Conservation (phyloP, 1,284 basidiomycete species). For the Termitomyces sp. region DNA sequence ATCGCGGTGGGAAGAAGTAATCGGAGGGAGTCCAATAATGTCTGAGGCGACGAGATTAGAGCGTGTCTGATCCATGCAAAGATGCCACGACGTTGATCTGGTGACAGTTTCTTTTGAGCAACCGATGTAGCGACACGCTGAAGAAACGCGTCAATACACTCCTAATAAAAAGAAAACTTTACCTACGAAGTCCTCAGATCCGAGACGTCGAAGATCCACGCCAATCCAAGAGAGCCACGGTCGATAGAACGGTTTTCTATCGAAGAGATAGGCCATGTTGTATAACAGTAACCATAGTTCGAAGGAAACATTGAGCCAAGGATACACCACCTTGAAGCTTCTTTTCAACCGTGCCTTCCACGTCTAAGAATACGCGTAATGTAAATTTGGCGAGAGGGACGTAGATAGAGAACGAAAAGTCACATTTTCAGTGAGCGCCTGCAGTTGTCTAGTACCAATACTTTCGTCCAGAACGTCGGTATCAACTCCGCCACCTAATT, state of each 20-base stretch:
- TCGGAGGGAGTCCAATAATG: constrained; percentile 72
- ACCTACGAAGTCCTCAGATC: constrained; percentile 70
- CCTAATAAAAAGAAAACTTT: neutral
- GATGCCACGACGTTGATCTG: constrained; percentile 31
- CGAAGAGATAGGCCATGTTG: constrained; percentile 91
- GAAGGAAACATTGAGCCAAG: constrained; percentile 72
- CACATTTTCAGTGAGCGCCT: constrained; percentile 48
- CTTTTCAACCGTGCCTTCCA: constrained; percentile 46
- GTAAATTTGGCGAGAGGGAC: neutral
- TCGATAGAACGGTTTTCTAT: constrained; percentile 81
- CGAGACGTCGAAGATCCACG: constrained; percentile 75
- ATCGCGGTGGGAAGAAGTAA: constrained; percentile 88
- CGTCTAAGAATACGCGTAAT: constrained; percentile 24
- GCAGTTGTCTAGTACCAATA: constrained; percentile 36
- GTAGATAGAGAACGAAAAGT: constrained; percentile 2
- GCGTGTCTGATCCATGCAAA: constrained; percentile 39
- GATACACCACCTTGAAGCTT: constrained; percentile 71
- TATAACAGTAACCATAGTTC: constrained; percentile 81
- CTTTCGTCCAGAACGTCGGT: constrained; percentile 61
- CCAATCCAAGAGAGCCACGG: constrained; percentile 89
- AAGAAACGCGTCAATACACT: constrained; percentile 7
- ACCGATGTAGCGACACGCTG: constrained; percentile 38
- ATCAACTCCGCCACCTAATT: constrained; percentile 77
- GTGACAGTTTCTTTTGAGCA: constrained; percentile 28
- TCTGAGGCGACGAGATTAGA: constrained; percentile 49